Base-by-base conservation (phyloP, 257 asterid species). In the Scutellaria galericulata region DNA sequence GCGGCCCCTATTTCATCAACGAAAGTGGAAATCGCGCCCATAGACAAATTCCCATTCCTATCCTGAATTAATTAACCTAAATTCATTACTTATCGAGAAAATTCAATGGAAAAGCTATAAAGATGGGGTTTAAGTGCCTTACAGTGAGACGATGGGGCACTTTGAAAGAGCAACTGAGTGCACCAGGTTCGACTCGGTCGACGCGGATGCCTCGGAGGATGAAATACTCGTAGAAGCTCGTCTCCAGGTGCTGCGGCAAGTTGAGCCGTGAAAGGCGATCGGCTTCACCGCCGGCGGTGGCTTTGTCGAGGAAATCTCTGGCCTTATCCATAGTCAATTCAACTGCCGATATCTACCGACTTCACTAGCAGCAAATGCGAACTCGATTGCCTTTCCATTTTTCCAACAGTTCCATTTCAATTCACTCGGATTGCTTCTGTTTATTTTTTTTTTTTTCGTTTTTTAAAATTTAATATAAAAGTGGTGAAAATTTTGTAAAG, bases 1-100 rank as follows among this genome's bases (percentile, higher is more conserved):
- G 96, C 96, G 52, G 85, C 92, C 40, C 96, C 96, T 12, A 88
- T 72, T 81, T 89, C 96, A 68, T 92, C 98, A 63, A 92, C 85
- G 42, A 92, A 50, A 11, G 88, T 76, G 7, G 93, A 89, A 67
- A 89, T 87, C 42, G 96, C 96, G 37, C 96, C 98, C 39, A 79
- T 68, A 37, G 81, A 81, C 78, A 92, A 48, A 64, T 84, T 83
- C 24, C 98, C 96, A 74, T 83, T 73, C 66, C 79, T 73, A 74
- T 89, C 90, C 97, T 89, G 66, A 71, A 68, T 57, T 13, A 24
- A 47, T 66, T 0, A 9, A 27, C 6, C 65, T 7, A 45, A 45
- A 11, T 24, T 64, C 45, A 58, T 53, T 39, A 24, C 27, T 40
- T n/a, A 66, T 5, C 4, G 54, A 39, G 5, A 14, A 44, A 54